phyloP scores from a whole-genome alignment of 2,329 filamentous ascomycete species.

The Leptographium radiaticola region DNA sequence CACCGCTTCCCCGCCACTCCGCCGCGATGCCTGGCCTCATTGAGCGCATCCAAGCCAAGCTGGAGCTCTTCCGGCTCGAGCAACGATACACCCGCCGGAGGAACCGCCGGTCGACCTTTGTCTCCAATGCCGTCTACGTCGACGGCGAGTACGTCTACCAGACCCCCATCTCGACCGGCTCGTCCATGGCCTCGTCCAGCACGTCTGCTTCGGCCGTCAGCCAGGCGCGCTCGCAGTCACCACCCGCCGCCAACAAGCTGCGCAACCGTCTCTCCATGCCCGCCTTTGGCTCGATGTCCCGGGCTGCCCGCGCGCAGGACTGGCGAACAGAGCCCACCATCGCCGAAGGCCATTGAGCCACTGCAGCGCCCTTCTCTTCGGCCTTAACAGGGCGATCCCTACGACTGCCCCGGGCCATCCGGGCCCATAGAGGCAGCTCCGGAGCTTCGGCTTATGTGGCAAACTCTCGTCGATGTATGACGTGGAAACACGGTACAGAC shows the following conservation, averaged over 20 bases:
- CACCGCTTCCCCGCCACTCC: not conserved
- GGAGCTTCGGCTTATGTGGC: not conserved
- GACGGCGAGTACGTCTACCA: slow-evolving; percentile 91
- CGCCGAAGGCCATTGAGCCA: slow-evolving; percentile 3
- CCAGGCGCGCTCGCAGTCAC: slow-evolving; percentile 16
- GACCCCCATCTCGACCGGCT: slow-evolving; percentile 45
- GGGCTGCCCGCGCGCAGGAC: slow-evolving; percentile 23
- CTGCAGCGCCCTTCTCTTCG: not conserved
- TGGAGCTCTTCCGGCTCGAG: slow-evolving; percentile 90
- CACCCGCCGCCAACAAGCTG: slow-evolving; percentile 20
- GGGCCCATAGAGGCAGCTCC: not conserved
- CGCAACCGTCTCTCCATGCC: slow-evolving; percentile 43
- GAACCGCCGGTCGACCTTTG: slow-evolving; percentile 73
- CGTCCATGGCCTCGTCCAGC: slow-evolving; percentile 34
- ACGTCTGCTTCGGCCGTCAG: slow-evolving; percentile 25
- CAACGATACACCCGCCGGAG: slow-evolving; percentile 88
- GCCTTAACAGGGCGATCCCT: not conserved
- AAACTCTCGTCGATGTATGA: not conserved
- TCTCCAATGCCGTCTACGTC: slow-evolving; percentile 80
- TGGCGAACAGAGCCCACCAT: slow-evolving; percentile 22
- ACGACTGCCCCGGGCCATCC: not conserved
- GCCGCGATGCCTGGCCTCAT: slow-evolving; percentile 30
- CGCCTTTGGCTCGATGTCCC: slow-evolving; percentile 32
- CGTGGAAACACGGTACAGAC: not conserved
- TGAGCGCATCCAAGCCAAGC: slow-evolving; percentile 50